Evolutionary conservation across 2,329 filamentous ascomycete genomes (phyloP), one percentile per base, ranked within the genome.

Genomic region (Phaeosphaeriaceae sp.): DNA sequence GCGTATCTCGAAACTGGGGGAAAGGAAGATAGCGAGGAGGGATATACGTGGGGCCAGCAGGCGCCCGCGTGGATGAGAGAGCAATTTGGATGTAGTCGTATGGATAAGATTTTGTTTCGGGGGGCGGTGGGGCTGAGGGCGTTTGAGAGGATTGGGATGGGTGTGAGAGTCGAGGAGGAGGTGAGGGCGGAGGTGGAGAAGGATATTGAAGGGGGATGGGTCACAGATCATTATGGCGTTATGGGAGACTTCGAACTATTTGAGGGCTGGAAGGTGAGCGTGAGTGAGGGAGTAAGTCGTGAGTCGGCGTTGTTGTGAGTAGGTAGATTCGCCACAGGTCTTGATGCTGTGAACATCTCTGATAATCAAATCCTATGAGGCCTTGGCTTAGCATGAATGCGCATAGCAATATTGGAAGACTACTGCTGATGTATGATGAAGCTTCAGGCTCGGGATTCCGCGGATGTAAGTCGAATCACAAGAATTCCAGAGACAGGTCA

Each of bases 11-110:
- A 81, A 55, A 76, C 80, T 2, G 84, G 84, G 0, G 84, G 84
- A 0, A 52, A 73, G 40, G 85, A 86, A 57, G 81, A 82, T 44
- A 78, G 74, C n/a, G 80, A 83, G 2, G 77, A 80, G 10, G 84
- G 84, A 0, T 85, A 81, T 63, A 88, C 85, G 0, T 88, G 85
- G 85, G 85, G 86, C 0, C 81, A 86, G 60, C 85, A 87, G 74
- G 80, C 79, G 2, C 66, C 78, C 2, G 74, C 76, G 1, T 68
- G 59, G 48, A 62, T 80, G 52, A 75, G 80, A 22, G 70, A 81
- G 41, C 73, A 66, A 55, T 86, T 83, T 69, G 84, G 84, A 0
- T 81, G 79, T 53, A 80, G 76, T 33, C 75, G 85, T 6, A 84
- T 86, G 83, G 85, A 87, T 54, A 87, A 83, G 71, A 76, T 86